phyloP scores from a whole-genome alignment of 768 basidiomycete genomes.

The Lentinus brumalis region DNA sequence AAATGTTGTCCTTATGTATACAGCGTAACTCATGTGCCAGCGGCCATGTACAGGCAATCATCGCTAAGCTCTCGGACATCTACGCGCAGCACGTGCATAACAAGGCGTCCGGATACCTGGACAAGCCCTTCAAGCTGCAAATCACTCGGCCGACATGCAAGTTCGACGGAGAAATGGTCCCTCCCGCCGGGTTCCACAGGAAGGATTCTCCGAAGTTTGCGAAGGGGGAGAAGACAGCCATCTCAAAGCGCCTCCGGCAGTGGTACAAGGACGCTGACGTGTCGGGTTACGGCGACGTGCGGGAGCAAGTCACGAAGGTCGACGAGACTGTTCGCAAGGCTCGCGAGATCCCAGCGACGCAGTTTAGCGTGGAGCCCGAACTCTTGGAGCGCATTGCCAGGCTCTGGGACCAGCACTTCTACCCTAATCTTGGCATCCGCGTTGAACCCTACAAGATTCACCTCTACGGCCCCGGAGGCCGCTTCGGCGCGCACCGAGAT shows the following conservation, averaged over 20 bases:
- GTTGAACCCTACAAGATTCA: constrained; percentile 37
- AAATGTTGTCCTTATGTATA: not conserved
- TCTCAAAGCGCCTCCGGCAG: not conserved
- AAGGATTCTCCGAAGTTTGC: not conserved
- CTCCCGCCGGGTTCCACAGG: not conserved
- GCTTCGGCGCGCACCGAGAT: constrained; percentile 33
- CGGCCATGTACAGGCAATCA: not conserved
- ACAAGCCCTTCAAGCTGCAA: not conserved
- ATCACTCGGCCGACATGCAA: not conserved
- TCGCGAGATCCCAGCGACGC: constrained; percentile 27
- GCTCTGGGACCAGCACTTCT: constrained; percentile 25
- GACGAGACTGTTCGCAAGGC: constrained; percentile 29
- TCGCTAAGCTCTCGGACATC: not conserved
- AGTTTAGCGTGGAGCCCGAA: constrained; percentile 21
- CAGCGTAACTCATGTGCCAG: too few relatives aligned
- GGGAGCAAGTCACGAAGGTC: constrained; percentile 26
- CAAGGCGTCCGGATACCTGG: not conserved
- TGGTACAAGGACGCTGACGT: constrained; percentile 19
- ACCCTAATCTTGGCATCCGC: constrained; percentile 24
- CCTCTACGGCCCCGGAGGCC: constrained; percentile 32
- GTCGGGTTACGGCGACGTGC: constrained; percentile 32
- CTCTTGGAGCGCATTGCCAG: constrained; percentile 19
- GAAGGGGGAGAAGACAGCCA: too few relatives aligned
- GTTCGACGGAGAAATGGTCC: not conserved
- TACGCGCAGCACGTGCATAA: not conserved